A percentile compares a stretch with the other conserved stretches of the same genome.
phyloP scores from a whole-genome alignment of 306 rosid genomes.

The Argentina anserina region DNA sequence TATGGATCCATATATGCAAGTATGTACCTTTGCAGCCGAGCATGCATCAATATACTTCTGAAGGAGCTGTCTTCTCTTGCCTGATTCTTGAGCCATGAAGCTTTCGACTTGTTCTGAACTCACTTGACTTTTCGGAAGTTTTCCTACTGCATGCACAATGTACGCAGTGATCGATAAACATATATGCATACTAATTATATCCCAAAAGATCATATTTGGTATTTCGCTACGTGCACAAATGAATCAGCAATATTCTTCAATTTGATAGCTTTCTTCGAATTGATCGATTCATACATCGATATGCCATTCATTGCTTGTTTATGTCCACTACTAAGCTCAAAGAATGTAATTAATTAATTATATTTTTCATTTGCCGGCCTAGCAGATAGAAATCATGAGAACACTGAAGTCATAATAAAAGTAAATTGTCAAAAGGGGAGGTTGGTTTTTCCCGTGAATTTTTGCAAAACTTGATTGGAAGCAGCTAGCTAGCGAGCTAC shows the following conservation, averaged over 20 bases:
- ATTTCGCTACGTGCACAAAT: too few species aligned
- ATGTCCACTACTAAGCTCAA: not conserved
- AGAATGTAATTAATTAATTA: not conserved
- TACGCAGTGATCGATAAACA: too few species aligned
- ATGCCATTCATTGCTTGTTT: not conserved
- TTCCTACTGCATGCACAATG: conserved; percentile 55
- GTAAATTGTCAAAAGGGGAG: not conserved
- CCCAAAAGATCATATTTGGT: not conserved
- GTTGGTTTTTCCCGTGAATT: not conserved
- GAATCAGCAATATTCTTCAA: not conserved
- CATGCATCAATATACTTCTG: conserved; percentile 56
- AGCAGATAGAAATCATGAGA: not conserved
- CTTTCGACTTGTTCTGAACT: conserved; percentile 57
- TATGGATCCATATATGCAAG: not conserved
- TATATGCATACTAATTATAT: not conserved
- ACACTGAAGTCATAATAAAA: not conserved
- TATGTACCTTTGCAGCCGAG: conserved; percentile 49
- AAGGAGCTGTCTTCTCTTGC: conserved; percentile 63
- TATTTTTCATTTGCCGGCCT: not conserved
- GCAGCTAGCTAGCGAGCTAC: not conserved
- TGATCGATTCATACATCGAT: not conserved
- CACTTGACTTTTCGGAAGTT: conserved; percentile 71
- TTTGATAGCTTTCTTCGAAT: too few species aligned
- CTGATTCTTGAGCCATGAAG: conserved; percentile 64
- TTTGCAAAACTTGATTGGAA: not conserved